Evolutionary conservation across 371 early-diverging fungal genomes (phyloP), one percentile per base, ranked within the genome.

Genomic region (Rhizopus microsporus): DNA sequence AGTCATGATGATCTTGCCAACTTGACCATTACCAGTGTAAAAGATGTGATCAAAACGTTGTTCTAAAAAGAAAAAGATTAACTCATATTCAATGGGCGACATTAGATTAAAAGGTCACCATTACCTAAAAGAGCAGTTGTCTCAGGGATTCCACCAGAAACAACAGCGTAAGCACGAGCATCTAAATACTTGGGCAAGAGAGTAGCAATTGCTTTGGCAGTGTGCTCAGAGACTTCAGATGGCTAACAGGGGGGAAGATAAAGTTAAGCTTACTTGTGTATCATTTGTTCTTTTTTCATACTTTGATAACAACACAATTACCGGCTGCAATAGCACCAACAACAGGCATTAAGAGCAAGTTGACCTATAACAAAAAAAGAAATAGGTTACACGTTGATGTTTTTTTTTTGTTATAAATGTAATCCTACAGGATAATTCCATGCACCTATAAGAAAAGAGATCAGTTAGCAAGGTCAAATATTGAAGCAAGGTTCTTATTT

Each of bases 281-380:
- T 46, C 17, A 43, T 38, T 48, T 10, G 37, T 9, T 23, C n/a
- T n/a, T n/a, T 35, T 40, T 43, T 34, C n/a, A 46, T 64, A 75
- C 78, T 72, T 97, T 97, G 37, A 95, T 37, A 8, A 93, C 69
- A 38, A 83, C 90, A 10, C 88, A 87, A 78, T 93, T 93, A 33
- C 98, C 98, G 7, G 94, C 94, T 16, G 93, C 96, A 60, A 98
- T 85, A 4, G 96, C 96, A 39, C 93, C 91, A 5, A 90, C 80
- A 6, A 93, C 72, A 10, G 98, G 97, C 29, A 78, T 60, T 30
- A 95, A 59, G 6, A 82, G 43, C 35, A 96, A 74, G 43, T 86
- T 78, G 49, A 78, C 47, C 78, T 77, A 72, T 30, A 10, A 17
- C 51, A 16, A 23, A 23, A 23, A 23, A 23, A 23, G 23, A 23